phyloP scores from a whole-genome alignment of 1,284 basidiomycete genomes.

The Pseudozyma sp. region DNA sequence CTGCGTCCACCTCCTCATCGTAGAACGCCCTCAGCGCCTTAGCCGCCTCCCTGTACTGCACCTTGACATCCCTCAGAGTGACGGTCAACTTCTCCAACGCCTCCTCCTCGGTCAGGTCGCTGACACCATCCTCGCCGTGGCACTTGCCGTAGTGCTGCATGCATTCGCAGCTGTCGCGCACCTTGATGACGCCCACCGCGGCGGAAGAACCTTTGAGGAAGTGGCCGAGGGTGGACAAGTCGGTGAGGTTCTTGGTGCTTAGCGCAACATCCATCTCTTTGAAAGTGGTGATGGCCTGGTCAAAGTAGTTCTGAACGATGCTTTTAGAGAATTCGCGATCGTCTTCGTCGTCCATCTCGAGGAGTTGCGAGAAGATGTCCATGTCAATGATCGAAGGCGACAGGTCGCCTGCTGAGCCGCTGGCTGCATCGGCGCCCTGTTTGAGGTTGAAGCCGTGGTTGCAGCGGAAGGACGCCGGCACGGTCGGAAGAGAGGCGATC shows the following conservation, averaged over 20 bases:
- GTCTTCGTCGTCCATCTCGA: conserved; percentile 87
- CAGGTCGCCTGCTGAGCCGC: conserved; percentile 42
- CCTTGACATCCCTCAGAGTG: conserved; percentile 58
- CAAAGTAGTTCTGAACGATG: conserved; percentile 84
- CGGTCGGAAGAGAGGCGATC: not conserved
- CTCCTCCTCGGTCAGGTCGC: conserved; percentile 44
- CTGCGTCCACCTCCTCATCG: conserved; percentile 69
- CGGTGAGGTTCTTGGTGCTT: conserved; percentile 74
- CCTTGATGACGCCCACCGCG: conserved; percentile 83
- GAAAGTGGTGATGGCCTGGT: conserved; percentile 76
- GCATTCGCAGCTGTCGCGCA: conserved; percentile 84
- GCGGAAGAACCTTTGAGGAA: conserved; percentile 95
- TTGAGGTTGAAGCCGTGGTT: not conserved
- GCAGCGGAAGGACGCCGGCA: not conserved
- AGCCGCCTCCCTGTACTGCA: conserved; percentile 63
- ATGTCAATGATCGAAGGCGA: conserved; percentile 75
- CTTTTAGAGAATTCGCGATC: conserved; percentile 80
- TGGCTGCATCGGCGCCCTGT: conserved; percentile 37
- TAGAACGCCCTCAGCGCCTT: conserved; percentile 68
- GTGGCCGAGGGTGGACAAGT: conserved; percentile 83
- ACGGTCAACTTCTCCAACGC: conserved; percentile 50
- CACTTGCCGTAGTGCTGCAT: conserved; percentile 83
- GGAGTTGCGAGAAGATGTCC: conserved; percentile 83
- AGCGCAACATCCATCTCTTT: conserved; percentile 80
- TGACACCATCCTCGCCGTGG: conserved; percentile 68